Percentiles rank a stretch among this genome's conserved stretches.
phyloP scores from a whole-genome alignment of 1,284 basidiomycete genomes.

The Mycena sp. region DNA sequence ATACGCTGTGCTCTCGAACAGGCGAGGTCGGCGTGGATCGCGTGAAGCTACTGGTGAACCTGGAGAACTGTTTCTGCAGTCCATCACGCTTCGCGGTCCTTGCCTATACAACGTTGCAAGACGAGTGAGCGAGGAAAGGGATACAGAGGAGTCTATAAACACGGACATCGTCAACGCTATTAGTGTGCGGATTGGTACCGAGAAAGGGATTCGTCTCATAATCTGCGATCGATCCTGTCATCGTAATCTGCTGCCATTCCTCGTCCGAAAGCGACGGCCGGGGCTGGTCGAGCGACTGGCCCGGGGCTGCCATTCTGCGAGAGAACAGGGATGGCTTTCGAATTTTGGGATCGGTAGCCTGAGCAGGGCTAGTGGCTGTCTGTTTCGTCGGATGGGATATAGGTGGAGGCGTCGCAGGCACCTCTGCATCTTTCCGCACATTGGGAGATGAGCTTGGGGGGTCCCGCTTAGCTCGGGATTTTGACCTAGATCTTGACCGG shows the following conservation, averaged over 20 bases:
- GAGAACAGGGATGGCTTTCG: conserved; percentile 22
- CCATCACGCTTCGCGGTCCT: conserved; percentile 18
- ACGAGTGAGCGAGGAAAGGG: conserved; percentile 12
- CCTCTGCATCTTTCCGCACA: conserved; percentile 20
- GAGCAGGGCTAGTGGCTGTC: background rate
- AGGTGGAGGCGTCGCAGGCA: background rate
- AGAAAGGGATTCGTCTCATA: conserved; percentile 26
- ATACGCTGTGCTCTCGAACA: background rate
- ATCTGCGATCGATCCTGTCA: conserved; percentile 28
- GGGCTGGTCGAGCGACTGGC: conserved; percentile 14
- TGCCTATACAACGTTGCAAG: conserved; percentile 8
- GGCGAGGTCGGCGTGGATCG: conserved; percentile 28
- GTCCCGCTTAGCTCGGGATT: conserved; percentile 24
- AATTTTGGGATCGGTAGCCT: conserved; percentile 9
- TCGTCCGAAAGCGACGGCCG: conserved; percentile 29
- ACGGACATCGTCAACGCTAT: conserved; percentile 20
- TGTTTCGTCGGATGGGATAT: conserved; percentile 18
- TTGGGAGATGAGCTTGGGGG: conserved; percentile 25
- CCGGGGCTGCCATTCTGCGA: conserved; percentile 8
- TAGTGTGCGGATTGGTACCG: conserved; percentile 2
- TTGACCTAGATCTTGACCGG: conserved; percentile 17
- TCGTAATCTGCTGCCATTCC: conserved; percentile 31
- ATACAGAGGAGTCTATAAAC: background rate
- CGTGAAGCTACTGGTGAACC: conserved; percentile 22
- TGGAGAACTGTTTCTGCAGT: conserved; percentile 17